These are phyloP conservation scores for Capillidium heterosporum DNA, from an alignment of 371 early-diverging fungal genomes.

Conservation along the genomic window DNA sequence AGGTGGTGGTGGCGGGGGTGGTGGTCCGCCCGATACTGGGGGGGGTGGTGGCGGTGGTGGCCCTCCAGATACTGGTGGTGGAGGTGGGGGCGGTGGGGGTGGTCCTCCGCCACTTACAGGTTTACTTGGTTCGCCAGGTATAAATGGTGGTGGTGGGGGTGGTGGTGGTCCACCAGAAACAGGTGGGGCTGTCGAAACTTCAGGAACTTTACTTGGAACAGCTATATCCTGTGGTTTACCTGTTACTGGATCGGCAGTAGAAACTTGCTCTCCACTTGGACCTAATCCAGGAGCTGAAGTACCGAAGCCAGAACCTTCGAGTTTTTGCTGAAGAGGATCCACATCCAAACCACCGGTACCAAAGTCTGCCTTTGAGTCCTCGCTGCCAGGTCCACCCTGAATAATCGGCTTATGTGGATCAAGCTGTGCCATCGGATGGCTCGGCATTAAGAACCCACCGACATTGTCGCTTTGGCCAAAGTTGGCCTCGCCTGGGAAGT, in stretches of 20 bases:
- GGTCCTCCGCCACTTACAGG: no score
- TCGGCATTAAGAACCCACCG: not conserved
- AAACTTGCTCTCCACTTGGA: no score
- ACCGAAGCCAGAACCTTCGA: no score
- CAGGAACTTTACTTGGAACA: not conserved
- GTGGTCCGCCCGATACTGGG: not conserved
- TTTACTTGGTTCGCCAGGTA: no score
- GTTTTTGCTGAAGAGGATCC: no score
- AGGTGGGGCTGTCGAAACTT: not conserved
- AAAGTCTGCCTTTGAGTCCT: no score
- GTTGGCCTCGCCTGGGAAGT: not conserved
- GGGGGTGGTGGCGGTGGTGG: no score
- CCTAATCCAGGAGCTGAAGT: no score
- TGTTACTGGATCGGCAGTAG: not conserved
- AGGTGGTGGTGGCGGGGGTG: not conserved
- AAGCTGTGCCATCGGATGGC: not conserved
- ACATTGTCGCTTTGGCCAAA: not conserved
- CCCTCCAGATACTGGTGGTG: conserved; percentile 4
- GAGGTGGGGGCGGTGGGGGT: conserved; percentile 6
- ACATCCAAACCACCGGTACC: no score
- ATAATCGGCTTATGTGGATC: not conserved
- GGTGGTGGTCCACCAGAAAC: conserved; percentile 2
- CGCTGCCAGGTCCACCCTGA: not conserved
- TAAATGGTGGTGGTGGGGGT: conserved; percentile 6
- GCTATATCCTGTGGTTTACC: not conserved